These are phyloP conservation scores for Singerocomus rubriflavus DNA, from an alignment of 1,284 basidiomycete species.

Conservation along the genomic window DNA sequence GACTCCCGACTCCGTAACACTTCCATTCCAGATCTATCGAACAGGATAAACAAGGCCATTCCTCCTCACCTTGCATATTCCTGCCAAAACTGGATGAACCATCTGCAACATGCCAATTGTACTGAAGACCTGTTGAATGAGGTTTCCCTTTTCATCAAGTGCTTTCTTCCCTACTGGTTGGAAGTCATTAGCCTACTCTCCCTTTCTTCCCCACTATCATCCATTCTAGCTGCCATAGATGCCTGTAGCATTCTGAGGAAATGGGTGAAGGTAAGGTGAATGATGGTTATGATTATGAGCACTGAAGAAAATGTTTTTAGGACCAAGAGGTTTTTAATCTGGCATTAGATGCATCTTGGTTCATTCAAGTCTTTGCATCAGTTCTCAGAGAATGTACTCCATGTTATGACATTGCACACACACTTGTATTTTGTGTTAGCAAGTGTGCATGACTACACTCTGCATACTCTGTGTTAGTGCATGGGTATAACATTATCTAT, in stretches of 20 bases:
- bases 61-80: conserved; percentile 6
- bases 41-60: background rate
- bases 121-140: background rate
- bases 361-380: too few species aligned
- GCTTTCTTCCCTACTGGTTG: conserved; percentile 10
- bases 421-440: too few species aligned
- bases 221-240: conserved; percentile 1
- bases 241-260: background rate
- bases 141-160: conserved; percentile 1
- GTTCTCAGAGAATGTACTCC: too few species aligned
- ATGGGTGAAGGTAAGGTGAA: conserved; percentile 8
- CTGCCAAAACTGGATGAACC: conserved; percentile 11
- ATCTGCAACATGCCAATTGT: background rate
- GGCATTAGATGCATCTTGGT: too few species aligned
- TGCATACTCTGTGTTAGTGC: too few species aligned
- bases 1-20: background rate
- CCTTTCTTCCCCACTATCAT: background rate
- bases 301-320: background rate
- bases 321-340: background rate
- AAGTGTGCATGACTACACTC: too few species aligned
- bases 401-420: too few species aligned
- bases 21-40: background rate
- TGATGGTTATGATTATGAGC: rapidly evolving
- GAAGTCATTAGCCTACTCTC: conserved; percentile 5
- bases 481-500: too few species aligned